phyloP scores from a whole-genome alignment of 345 rosid genomes.

The Moringa oleifera region DNA sequence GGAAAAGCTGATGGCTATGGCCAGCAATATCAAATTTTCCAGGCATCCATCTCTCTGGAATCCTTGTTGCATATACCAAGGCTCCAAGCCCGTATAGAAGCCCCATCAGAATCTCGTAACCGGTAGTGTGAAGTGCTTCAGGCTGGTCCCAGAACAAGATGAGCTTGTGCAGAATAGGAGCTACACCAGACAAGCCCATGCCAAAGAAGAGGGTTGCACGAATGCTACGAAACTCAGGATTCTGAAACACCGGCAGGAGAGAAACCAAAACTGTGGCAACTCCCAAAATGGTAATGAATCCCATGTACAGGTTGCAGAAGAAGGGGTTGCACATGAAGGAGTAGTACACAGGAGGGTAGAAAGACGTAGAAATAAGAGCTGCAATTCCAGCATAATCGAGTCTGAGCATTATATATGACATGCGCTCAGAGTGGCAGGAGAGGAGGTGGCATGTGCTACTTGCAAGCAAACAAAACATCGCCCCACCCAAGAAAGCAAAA shows the following conservation, averaged over 20 bases:
- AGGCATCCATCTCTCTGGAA: constrained; percentile 93
- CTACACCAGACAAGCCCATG: constrained; percentile 80
- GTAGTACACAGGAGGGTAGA: constrained; percentile 85
- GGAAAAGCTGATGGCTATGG: constrained; percentile 93
- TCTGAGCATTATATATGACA: constrained; percentile 86
- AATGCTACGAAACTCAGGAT: constrained; percentile 55
- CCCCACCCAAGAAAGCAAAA: constrained; percentile 84
- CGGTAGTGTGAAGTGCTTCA: constrained; percentile 84
- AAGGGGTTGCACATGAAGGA: constrained; percentile 92
- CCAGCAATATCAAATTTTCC: constrained; percentile 95
- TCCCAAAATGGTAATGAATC: constrained; percentile 77
- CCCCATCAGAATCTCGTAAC: constrained; percentile 88
- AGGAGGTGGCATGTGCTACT: constrained; percentile 89
- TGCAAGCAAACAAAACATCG: constrained; percentile 90
- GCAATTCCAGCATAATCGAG: constrained; percentile 89
- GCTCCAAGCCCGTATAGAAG: constrained; percentile 66
- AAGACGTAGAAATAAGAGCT: constrained; percentile 82
- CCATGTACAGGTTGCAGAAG: constrained; percentile 84
- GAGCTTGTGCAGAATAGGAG: constrained; percentile 76
- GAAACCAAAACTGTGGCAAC: constrained; percentile 58
- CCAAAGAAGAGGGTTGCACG: constrained; percentile 77
- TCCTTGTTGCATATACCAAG: constrained; percentile 67
- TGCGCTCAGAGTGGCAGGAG: constrained; percentile 79
- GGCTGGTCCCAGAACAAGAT: constrained; percentile 77
- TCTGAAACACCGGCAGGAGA: constrained; percentile 77